These are phyloP conservation scores for Angophora floribunda DNA, from an alignment of 345 rosid genomes.

Conservation along the genomic window DNA sequence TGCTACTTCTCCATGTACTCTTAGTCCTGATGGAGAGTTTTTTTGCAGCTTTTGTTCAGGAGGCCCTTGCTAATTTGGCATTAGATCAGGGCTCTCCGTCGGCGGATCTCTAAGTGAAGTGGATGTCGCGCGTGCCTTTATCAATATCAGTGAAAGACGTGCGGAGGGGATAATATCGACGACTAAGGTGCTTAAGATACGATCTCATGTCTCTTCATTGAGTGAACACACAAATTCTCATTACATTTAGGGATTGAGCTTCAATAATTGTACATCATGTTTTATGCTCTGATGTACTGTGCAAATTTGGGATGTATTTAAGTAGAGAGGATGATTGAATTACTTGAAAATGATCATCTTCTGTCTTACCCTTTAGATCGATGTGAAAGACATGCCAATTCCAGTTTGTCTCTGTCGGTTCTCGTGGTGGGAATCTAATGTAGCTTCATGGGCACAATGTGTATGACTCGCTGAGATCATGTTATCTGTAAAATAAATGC, in stretches of 20 bases:
- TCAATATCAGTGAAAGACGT: not conserved
- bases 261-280: not conserved
- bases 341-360: not conserved
- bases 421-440: not conserved
- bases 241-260: not conserved
- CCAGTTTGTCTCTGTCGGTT: not conserved
- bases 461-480: not conserved
- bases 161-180: not conserved
- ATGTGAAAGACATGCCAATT: not conserved
- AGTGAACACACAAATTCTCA: not conserved
- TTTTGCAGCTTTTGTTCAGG: not conserved
- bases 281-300: not conserved
- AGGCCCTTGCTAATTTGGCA: not conserved
- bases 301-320: not conserved
- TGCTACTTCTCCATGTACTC: not conserved
- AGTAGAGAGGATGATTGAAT: not conserved
- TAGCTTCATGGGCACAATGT: not conserved
- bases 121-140: not conserved
- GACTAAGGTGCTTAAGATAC: not conserved
- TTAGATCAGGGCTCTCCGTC: not conserved
- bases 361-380: not conserved
- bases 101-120: not conserved
- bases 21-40: not conserved
- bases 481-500: not conserved
- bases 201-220: not conserved